phyloP scores from a whole-genome alignment of 2,329 filamentous ascomycete species.

The Aspergillus latus region DNA sequence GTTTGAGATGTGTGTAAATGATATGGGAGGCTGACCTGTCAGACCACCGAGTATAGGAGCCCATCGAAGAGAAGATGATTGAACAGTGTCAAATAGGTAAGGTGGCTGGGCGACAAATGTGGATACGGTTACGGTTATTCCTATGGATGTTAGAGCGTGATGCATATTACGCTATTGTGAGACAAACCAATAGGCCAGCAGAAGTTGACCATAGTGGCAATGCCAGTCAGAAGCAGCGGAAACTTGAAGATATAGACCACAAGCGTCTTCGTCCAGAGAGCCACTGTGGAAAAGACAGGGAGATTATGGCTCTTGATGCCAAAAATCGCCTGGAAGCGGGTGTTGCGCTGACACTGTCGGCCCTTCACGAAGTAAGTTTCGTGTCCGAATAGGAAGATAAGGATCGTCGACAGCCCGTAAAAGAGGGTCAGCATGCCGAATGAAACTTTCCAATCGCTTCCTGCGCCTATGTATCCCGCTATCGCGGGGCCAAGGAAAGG shows the following conservation, averaged over 20 bases:
- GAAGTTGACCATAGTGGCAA: slow-evolving; percentile 39
- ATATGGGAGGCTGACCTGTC: slow-evolving; percentile 21
- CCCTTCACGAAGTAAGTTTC: slow-evolving; percentile 35
- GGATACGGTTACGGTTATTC: slow-evolving; percentile 39
- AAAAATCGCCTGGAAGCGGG: slow-evolving; percentile 29
- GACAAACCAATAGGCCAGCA: slow-evolving; percentile 38
- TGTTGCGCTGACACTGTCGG: slow-evolving; percentile 12
- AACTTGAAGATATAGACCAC: slow-evolving; percentile 33
- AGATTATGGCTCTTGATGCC: slow-evolving; percentile 33
- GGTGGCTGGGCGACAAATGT: slow-evolving; percentile 35
- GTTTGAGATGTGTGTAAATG: not conserved
- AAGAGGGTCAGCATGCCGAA: slow-evolving; percentile 38
- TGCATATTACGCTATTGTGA: not conserved
- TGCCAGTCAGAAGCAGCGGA: slow-evolving; percentile 31
- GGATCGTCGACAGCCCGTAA: slow-evolving; percentile 36
- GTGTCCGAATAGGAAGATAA: slow-evolving; percentile 35
- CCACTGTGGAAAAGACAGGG: slow-evolving; percentile 27
- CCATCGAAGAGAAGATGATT: slow-evolving; percentile 40
- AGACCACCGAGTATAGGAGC: slow-evolving; percentile 37
- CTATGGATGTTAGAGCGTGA: slow-evolving; percentile 11
- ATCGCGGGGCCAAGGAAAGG: slow-evolving; percentile 40
- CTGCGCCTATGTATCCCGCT: slow-evolving; percentile 39
- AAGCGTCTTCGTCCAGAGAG: slow-evolving; percentile 26
- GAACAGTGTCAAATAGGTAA: slow-evolving; percentile 35
- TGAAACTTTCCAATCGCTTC: slow-evolving; percentile 32